Conservation (phyloP, 257 asterid species). For the Solanum chiquidenum region DNA sequence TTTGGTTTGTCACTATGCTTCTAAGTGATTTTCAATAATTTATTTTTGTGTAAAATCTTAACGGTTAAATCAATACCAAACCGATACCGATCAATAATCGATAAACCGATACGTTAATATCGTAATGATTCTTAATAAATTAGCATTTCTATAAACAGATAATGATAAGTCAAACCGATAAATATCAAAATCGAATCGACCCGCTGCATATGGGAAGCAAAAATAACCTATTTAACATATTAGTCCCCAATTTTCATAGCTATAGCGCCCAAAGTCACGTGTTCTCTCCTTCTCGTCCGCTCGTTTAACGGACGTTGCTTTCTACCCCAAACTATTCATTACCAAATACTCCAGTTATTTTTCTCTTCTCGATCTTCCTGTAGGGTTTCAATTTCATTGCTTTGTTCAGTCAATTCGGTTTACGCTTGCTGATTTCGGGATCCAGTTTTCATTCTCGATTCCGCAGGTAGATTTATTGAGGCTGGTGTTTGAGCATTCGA, state of each 20-base stretch:
- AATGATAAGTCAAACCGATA: too few relatives aligned
- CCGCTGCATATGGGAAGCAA: not conserved
- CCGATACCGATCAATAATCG: too few relatives aligned
- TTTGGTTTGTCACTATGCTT: not conserved
- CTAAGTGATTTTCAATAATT: too few relatives aligned
- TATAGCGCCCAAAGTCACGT: not conserved
- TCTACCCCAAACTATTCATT: not conserved
- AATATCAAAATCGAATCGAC: too few relatives aligned
- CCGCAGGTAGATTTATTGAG: not conserved
- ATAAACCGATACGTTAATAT: too few relatives aligned
- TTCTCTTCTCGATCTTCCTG: not conserved
- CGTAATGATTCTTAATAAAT: accelerated
- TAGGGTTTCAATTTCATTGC: not conserved
- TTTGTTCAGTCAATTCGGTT: not conserved
- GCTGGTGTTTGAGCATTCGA: not conserved
- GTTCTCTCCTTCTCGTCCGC: not conserved
- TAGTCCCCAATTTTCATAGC: not conserved
- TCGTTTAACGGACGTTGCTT: not conserved
- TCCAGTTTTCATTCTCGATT: not conserved
- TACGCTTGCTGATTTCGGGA: not conserved
- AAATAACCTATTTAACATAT: not conserved
- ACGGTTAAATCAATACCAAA: too few relatives aligned
- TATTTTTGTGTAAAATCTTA: too few relatives aligned
- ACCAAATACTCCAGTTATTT: not conserved
- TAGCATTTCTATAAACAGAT: accelerated